Evolutionary conservation across 306 rosid species (phyloP).

Genomic region (Cicer arietinum): DNA sequence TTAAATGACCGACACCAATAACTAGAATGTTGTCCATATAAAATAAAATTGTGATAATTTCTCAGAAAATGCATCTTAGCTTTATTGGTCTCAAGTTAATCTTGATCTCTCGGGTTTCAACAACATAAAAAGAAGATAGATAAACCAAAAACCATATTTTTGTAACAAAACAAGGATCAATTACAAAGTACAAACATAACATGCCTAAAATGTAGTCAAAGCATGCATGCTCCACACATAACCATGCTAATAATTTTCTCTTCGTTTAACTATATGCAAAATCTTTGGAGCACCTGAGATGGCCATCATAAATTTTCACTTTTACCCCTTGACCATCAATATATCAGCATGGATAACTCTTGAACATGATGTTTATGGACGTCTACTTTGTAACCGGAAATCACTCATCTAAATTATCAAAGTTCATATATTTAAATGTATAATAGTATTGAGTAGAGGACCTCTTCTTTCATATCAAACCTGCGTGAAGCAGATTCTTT

Average conservation of each 20-base stretch:
- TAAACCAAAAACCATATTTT: slow-evolving; percentile 27
- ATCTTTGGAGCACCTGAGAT: slow-evolving; percentile 14
- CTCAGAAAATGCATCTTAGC: slow-evolving; percentile 13
- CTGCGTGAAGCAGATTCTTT: slow-evolving; percentile 87
- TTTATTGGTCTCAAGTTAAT: slow-evolving; percentile 31
- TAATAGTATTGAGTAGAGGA: slow-evolving; percentile 49
- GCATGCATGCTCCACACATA: slow-evolving; percentile 24
- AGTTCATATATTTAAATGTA: slow-evolving; percentile 42
- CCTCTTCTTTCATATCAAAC: slow-evolving; percentile 97
- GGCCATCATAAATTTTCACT: slow-evolving; percentile 8
- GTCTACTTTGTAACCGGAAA: slow-evolving; percentile 31
- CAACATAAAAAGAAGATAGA: slow-evolving; percentile 17
- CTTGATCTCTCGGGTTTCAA: slow-evolving; percentile 20
- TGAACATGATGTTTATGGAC: slow-evolving; percentile 30
- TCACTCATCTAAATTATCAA: slow-evolving; percentile 13
- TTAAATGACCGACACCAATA: slow-evolving; percentile 10
- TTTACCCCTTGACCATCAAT: slow-evolving; percentile 5
- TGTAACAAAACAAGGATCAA: slow-evolving; percentile 11
- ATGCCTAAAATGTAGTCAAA: slow-evolving; percentile 14
- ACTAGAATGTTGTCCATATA: neutral
- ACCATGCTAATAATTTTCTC: slow-evolving; percentile 23
- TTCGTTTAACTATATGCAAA: neutral
- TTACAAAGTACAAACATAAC: slow-evolving; percentile 5
- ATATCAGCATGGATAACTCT: slow-evolving; percentile 29
- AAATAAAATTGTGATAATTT: neutral